Evolutionary conservation across 2,329 filamentous ascomycete species (phyloP).

Genomic region (Xylariaceae sp.): DNA sequence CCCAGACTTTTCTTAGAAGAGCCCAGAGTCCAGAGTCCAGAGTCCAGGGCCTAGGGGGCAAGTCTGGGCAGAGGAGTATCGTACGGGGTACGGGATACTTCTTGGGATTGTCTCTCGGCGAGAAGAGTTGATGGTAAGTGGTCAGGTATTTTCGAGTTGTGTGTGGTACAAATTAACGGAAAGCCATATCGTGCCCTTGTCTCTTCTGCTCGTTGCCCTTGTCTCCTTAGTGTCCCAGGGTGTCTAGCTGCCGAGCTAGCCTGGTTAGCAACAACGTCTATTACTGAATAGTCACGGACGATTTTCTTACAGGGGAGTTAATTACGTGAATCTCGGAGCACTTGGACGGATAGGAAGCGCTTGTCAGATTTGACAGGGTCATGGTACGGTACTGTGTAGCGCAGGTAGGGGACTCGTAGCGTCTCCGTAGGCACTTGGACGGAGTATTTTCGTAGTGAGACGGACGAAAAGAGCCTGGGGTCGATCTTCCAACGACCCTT

Average conservation of each 20-base stretch:
- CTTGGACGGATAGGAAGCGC: constrained; percentile 28
- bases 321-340: constrained; percentile 17
- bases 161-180: neutral
- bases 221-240: neutral
- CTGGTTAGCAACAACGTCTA: neutral
- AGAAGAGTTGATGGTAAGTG: neutral
- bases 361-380: constrained; percentile 20
- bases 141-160: neutral
- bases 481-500: constrained; percentile 15
- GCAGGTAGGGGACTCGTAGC: too few species aligned
- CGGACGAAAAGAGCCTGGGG: constrained; percentile 15
- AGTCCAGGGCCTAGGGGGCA: neutral
- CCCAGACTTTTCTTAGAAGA: neutral
- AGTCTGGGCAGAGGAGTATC: neutral
- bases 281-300: neutral
- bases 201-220: neutral
- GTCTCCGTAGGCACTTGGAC: too few species aligned
- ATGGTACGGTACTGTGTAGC: neutral
- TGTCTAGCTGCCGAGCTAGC: neutral
- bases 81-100: neutral
- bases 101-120: too few species aligned
- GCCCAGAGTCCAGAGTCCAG: neutral
- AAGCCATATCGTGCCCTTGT: neutral
- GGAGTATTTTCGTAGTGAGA: neutral
- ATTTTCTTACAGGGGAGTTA: constrained; percentile 9